phyloP scores from a whole-genome alignment of 1,284 basidiomycete genomes.

The Vanrija sp. region DNA sequence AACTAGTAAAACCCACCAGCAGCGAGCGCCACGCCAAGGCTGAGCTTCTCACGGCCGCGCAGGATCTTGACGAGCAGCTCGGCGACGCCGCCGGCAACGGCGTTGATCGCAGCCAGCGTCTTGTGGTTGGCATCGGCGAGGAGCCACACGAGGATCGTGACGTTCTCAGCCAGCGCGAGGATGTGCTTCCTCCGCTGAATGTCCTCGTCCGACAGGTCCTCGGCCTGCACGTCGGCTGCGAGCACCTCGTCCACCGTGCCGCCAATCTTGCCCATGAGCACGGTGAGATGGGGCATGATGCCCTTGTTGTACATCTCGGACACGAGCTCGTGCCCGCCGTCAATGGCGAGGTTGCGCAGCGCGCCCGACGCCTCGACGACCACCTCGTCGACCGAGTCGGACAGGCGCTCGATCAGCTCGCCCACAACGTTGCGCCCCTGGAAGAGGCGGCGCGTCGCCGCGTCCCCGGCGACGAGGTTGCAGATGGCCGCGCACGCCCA shows the following conservation, averaged over 20 bases:
- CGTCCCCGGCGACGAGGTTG: constrained; percentile 81
- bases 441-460: constrained; percentile 76
- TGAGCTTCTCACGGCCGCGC: constrained; percentile 61
- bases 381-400: constrained; percentile 80
- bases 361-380: constrained; percentile 79
- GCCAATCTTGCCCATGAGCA: constrained; percentile 59
- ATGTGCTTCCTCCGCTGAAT: constrained; percentile 64
- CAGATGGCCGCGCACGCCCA: constrained; percentile 91
- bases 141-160: constrained; percentile 87
- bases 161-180: constrained; percentile 82
- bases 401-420: constrained; percentile 72
- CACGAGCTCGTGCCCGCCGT: constrained; percentile 88
- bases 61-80: constrained; percentile 83
- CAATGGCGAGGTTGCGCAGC: constrained; percentile 83
- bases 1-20: constrained; percentile 58
- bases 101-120: constrained; percentile 76
- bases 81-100: constrained; percentile 58
- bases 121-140: constrained; percentile 80
- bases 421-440: constrained; percentile 89
- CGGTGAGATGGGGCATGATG: constrained; percentile 59
- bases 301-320: constrained; percentile 97
- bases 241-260: constrained; percentile 65
- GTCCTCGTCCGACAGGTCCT: constrained; percentile 54
- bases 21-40: constrained; percentile 65
- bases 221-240: constrained; percentile 22